Evolutionary conservation across 1,284 basidiomycete species (phyloP), one percentile per base, ranked within the genome.

Genomic region (Anthracocystis setariae): DNA sequence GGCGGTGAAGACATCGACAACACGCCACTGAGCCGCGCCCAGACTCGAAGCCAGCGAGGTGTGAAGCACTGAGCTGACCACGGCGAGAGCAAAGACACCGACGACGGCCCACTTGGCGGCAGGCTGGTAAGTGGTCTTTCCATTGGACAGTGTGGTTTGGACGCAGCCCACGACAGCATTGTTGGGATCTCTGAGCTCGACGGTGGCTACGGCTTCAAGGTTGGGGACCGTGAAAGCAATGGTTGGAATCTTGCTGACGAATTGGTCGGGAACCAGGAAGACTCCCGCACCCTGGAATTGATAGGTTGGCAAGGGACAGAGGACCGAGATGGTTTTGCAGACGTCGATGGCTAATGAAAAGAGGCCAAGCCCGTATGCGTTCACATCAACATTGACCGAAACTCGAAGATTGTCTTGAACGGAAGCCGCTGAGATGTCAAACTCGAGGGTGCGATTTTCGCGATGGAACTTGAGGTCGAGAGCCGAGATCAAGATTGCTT

Each of bases 221-320:
- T 98, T 91, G 9, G 95, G 95, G 23, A 98, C 90, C 21, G 86
- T 86, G 83, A 90, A 98, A 0, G 91, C 93, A 62, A 96, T 91
- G 15, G 82, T 81, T 0, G 94, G 94, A 15, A 98, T 86, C 55
- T 86, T 83, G 39, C 84, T 83, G 18, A 85, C 81, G 51, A 84
- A 83, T 10, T 76, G 68, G n/a, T 77, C 80, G 0, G 92, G 92
- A 1, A 97, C 86, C 2, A 88, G 86, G 61, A 94, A 86, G 5
- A 90, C 88, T 72, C 92, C 92, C 12, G 88, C 87, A 40, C 86
- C 86, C n/a, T 70, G 62, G 52, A 83, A 82, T 43, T 81, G 77
- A 49, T 82, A 82, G 29, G 57, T 69, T 3, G 82, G 82, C 18
- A 83, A 47, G 4, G 81, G 82, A 48, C 82, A 83, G 10, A 83